phyloP scores from a whole-genome alignment of 2,329 filamentous ascomycete species.

The Claviceps maximensis region DNA sequence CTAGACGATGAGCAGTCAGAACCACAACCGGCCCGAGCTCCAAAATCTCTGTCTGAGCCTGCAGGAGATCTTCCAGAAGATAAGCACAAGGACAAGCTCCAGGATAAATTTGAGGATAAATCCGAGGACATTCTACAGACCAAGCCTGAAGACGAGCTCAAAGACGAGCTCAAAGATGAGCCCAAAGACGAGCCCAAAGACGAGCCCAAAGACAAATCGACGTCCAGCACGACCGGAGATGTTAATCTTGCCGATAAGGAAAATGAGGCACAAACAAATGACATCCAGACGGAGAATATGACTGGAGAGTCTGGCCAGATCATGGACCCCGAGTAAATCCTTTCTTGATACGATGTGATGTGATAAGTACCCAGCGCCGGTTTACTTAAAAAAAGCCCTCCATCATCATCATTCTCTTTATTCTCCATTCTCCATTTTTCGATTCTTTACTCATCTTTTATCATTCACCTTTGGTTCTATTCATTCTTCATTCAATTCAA shows the following conservation, averaged over 20 bases:
- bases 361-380: neutral
- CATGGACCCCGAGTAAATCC: conserved; percentile 2
- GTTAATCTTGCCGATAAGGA: neutral
- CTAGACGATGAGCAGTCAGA: neutral
- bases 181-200: neutral
- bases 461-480: too few relatives aligned
- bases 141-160: neutral
- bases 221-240: neutral
- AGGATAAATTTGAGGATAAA: too few relatives aligned
- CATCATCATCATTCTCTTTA: neutral
- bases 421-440: neutral
- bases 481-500: neutral
- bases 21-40: neutral
- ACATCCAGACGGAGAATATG: conserved; percentile 4
- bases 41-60: neutral
- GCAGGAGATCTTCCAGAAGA: neutral
- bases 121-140: neutral
- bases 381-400: neutral
- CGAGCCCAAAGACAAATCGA: neutral
- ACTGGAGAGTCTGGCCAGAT: conserved; percentile 2
- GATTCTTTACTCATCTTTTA: neutral
- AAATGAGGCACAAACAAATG: neutral
- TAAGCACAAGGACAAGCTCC: neutral
- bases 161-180: too few relatives aligned
- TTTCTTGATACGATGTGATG: neutral